A percentile compares a stretch with the other conserved stretches of the same genome.
Conservation (phyloP, 2,329 filamentous ascomycete species). For the Scytalidium lignicola region DNA sequence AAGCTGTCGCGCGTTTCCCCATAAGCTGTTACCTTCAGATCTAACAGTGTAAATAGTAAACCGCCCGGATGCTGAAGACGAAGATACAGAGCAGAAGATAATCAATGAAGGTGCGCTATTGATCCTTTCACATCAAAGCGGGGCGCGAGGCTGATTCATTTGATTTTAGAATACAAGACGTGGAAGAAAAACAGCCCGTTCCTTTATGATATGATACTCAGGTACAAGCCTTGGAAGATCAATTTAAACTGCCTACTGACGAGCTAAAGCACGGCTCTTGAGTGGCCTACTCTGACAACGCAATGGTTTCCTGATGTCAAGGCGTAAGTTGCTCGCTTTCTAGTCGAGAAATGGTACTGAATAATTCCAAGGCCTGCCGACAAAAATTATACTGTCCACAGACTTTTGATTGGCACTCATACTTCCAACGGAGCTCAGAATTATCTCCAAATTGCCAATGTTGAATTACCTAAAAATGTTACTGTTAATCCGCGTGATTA, state of each 20-base stretch:
- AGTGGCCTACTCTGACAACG: constrained; percentile 95
- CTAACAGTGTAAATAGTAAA: constrained; percentile 31
- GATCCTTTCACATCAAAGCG: not conserved
- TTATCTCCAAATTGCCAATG: constrained; percentile 89
- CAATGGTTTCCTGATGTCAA: constrained; percentile 98
- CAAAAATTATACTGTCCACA: constrained; percentile 82
- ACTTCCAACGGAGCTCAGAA: constrained; percentile 82
- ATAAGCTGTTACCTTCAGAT: not conserved
- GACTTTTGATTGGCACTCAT: constrained; percentile 89
- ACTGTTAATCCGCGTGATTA: constrained; percentile 76
- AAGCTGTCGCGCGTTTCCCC: constrained; percentile 4
- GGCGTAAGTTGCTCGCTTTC: constrained; percentile 43
- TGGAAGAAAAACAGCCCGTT: constrained; percentile 99
- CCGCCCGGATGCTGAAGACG: constrained; percentile 59
- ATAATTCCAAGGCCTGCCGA: constrained; percentile 55
- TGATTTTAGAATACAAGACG: constrained; percentile 82
- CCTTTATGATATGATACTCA: constrained; percentile 95
- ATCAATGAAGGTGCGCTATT: constrained; percentile 74
- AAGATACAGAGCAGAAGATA: constrained; percentile 73
- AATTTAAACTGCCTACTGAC: constrained; percentile 10
- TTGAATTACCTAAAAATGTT: constrained; percentile 81
- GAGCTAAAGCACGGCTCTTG: constrained; percentile 68
- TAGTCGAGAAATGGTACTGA: constrained; percentile 2
- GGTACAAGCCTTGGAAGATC: constrained; percentile 37
- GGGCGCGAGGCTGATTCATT: not conserved